Conservation (phyloP, 495 filamentous ascomycete species). For the Hypomontagnella monticulosa region DNA sequence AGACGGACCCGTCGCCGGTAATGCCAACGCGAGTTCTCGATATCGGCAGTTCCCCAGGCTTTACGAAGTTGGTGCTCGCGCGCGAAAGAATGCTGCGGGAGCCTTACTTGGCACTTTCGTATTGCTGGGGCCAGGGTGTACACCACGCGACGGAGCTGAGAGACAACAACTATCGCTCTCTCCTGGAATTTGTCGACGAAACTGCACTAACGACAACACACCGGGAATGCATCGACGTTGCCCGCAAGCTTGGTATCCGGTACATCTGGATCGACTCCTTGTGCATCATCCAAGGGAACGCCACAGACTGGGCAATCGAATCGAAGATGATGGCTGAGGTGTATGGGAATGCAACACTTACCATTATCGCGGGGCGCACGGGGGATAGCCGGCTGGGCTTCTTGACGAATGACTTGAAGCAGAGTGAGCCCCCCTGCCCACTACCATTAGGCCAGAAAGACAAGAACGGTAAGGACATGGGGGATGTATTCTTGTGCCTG, state of each 20-base stretch:
- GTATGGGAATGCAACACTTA: constrained; percentile 38
- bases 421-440: constrained; percentile 10
- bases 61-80: constrained; percentile 16
- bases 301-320: constrained; percentile 37
- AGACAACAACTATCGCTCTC: constrained; percentile 19
- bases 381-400: constrained; percentile 29
- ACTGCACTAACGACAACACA: constrained; percentile 29
- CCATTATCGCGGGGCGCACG: constrained; percentile 31
- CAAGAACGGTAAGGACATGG: constrained; percentile 1
- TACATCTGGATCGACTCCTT: constrained; percentile 46
- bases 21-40: constrained; percentile 43
- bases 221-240: constrained; percentile 34
- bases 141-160: constrained; percentile 23
- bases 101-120: constrained; percentile 35
- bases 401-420: neutral
- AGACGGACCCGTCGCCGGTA: neutral
- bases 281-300: constrained; percentile 42
- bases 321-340: constrained; percentile 37
- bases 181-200: constrained; percentile 34
- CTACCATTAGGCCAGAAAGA: constrained; percentile 3
- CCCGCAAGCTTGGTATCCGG: constrained; percentile 38
- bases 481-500: constrained; percentile 4
- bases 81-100: constrained; percentile 6
- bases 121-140: constrained; percentile 41
- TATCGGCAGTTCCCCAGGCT: constrained; percentile 15